Evolutionary conservation across 2,329 filamentous ascomycete genomes (phyloP).

Genomic region (Alternaria triticina): DNA sequence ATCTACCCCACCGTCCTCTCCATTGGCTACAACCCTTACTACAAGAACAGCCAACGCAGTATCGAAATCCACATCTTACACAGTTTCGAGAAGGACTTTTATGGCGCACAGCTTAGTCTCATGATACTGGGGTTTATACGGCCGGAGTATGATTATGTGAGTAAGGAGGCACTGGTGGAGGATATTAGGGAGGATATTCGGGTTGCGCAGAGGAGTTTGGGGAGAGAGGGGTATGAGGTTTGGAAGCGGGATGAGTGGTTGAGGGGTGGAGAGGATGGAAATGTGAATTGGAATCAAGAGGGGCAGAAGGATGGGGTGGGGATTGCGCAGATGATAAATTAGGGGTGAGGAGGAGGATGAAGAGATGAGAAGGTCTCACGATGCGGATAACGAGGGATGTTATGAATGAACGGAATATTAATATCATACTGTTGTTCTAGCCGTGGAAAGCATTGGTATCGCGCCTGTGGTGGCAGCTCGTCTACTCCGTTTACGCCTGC

Average conservation of each 20-base stretch:
- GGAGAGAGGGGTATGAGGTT: conserved; percentile 64
- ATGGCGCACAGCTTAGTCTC: conserved; percentile 78
- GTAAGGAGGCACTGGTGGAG: conserved; percentile 79
- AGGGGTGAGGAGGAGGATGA: background rate
- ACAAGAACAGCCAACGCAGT: conserved; percentile 85
- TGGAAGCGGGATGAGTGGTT: conserved; percentile 58
- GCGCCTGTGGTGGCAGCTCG: background rate
- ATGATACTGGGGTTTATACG: conserved; percentile 86
- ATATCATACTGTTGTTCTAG: background rate
- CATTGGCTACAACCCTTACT: conserved; percentile 91
- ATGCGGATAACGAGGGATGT: background rate
- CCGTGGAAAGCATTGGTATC: background rate
- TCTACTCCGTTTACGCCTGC: background rate
- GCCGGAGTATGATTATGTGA: conserved; percentile 86
- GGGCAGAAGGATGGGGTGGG: conserved; percentile 16
- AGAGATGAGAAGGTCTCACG: background rate
- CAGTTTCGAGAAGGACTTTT: conserved; percentile 80
- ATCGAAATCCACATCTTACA: conserved; percentile 92
- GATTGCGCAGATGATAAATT: conserved; percentile 20
- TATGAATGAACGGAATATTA: background rate
- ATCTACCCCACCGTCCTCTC: conserved; percentile 43
- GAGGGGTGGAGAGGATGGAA: conserved; percentile 5
- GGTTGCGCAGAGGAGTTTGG: conserved; percentile 77
- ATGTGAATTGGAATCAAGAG: conserved; percentile 7
- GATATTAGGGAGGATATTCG: conserved; percentile 91